Evolutionary conservation across 2,329 filamentous ascomycete genomes (phyloP), one percentile per base, ranked within the genome.

Genomic region (Exserohilum rostratum): DNA sequence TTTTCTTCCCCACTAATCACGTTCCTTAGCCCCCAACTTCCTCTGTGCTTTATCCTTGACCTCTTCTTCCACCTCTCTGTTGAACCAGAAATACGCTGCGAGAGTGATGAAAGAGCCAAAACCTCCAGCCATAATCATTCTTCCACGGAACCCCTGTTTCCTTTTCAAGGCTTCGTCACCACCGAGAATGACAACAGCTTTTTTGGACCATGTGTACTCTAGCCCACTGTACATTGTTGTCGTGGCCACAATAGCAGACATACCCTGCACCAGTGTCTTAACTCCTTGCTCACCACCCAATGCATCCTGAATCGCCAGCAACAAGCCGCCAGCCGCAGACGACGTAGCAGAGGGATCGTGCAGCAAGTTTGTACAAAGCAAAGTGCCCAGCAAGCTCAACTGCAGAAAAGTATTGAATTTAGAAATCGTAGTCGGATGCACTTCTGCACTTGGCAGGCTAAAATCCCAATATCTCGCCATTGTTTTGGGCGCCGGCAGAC

Each of bases 401-500:
- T 99, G 95, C 65, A 98, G 78, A 38, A 96, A 92, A 0, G 95
- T 99, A 77, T 99, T 99, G 76, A 92, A 76, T 67, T 96, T 96
- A 77, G 89, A 92, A 58, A 96, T 90, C 1, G 84, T 88, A 0
- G 91, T 95, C 1, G 91, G 91, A 56, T 86, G 88, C 5, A 96
- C 91, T 76, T 95, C 90, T 2, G 91, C 91, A 34, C 87, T 90
- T 2, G 91, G 95, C 12, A 99, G 83, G 3, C 90, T 93, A 72
- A 99, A 98, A 77, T 99, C 95, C 95, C 95, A 99, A 77, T 98
- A 99, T 15, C 95, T 83, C 15, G 84, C 78, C 76, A 97, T 90
- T 0, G 95, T 98, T 78, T 98, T 98, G 1, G 95, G 95, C 0
- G 90, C 88, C 0, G 95, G 95, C 5, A 99, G 83, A 2, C 91